phyloP scores from a whole-genome alignment of 2,329 filamentous ascomycete species.

The Dactylellina parvicollis region DNA sequence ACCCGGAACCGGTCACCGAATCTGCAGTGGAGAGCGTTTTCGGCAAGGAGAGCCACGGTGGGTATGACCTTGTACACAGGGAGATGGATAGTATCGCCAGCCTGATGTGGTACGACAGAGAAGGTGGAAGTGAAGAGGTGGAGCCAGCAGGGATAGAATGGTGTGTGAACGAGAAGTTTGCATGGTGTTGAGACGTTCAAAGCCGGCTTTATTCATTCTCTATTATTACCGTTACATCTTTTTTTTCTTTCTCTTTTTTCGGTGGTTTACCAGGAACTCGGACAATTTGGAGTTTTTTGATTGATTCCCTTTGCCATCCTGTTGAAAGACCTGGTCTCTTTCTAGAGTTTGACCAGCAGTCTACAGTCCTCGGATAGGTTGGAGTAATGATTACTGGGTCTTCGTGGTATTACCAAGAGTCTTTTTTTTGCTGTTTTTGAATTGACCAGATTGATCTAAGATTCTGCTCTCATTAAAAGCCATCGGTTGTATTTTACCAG shows the following conservation, averaged over 20 bases:
- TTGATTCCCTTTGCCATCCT: neutral
- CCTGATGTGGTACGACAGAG: slow-evolving; percentile 52
- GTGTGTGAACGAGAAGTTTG: slow-evolving; percentile 49
- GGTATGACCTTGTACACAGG: slow-evolving; percentile 46
- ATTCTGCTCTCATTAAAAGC: neutral
- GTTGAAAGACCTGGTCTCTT: slow-evolving; percentile 10
- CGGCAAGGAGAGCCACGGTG: slow-evolving; percentile 36
- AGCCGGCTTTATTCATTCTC: neutral
- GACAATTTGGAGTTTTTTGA: slow-evolving; percentile 11
- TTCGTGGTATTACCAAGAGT: slow-evolving; percentile 36
- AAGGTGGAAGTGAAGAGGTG: slow-evolving; percentile 31
- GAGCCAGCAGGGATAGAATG: slow-evolving; percentile 48
- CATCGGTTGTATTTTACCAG: slow-evolving; percentile 20
- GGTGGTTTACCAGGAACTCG: neutral
- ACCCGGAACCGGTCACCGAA: slow-evolving; percentile 34
- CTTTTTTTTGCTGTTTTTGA: slow-evolving; percentile 22
- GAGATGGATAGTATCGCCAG: slow-evolving; percentile 54
- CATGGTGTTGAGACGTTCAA: slow-evolving; percentile 54
- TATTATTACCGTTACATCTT: slow-evolving; percentile 3
- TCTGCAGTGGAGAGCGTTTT: slow-evolving; percentile 34
- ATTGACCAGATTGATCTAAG: slow-evolving; percentile 21
- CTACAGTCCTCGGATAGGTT: slow-evolving; percentile 12
- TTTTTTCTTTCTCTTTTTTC: neutral
- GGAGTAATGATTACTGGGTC: slow-evolving; percentile 13
- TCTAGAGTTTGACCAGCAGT: neutral